These are phyloP conservation scores for Mucor saturninus DNA, from an alignment of 371 early-diverging fungal genomes.

Conservation along the genomic window DNA sequence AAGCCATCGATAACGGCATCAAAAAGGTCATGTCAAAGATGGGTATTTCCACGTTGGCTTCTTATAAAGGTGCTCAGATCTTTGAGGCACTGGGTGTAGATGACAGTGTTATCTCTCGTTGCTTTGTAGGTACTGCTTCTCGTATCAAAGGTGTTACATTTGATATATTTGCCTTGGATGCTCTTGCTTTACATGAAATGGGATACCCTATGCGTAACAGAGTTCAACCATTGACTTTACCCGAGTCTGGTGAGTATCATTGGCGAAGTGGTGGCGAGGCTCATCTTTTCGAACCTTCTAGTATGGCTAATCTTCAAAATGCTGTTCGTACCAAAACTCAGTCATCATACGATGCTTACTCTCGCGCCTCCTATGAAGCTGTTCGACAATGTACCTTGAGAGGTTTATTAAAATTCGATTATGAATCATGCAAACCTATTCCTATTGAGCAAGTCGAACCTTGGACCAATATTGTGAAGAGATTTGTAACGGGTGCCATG, in stretches of 20 bases:
- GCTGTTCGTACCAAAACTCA: slow-evolving; percentile 92
- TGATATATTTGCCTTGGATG: slow-evolving; percentile 89
- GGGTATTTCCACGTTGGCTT: slow-evolving; percentile 97
- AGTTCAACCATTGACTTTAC: slow-evolving; percentile 67
- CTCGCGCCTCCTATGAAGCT: slow-evolving; percentile 75
- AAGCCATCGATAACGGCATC: slow-evolving; percentile 91
- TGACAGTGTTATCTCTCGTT: slow-evolving; percentile 82
- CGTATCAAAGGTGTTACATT: slow-evolving; percentile 93
- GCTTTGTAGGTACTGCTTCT: slow-evolving; percentile 95
- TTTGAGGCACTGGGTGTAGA: slow-evolving; percentile 96
- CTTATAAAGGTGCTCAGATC: slow-evolving; percentile 98
- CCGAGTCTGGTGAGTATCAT: slow-evolving; percentile 95
- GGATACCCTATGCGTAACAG: slow-evolving; percentile 80
- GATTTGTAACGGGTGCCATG: slow-evolving; percentile 98
- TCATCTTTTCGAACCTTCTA: slow-evolving; percentile 89
- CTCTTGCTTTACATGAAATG: slow-evolving; percentile 82
- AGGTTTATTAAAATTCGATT: slow-evolving; percentile 91
- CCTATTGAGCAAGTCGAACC: slow-evolving; percentile 95
- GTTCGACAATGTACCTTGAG: slow-evolving; percentile 93
- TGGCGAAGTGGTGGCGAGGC: slow-evolving; percentile 93
- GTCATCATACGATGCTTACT: slow-evolving; percentile 82
- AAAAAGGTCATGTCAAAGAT: slow-evolving; percentile 98
- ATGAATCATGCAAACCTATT: slow-evolving; percentile 69
- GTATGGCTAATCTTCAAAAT: slow-evolving; percentile 91
- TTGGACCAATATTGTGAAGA: slow-evolving; percentile 93